phyloP scores from a whole-genome alignment of 192 early-diverging fungal genomes.

The Allomyces macrogynus region DNA sequence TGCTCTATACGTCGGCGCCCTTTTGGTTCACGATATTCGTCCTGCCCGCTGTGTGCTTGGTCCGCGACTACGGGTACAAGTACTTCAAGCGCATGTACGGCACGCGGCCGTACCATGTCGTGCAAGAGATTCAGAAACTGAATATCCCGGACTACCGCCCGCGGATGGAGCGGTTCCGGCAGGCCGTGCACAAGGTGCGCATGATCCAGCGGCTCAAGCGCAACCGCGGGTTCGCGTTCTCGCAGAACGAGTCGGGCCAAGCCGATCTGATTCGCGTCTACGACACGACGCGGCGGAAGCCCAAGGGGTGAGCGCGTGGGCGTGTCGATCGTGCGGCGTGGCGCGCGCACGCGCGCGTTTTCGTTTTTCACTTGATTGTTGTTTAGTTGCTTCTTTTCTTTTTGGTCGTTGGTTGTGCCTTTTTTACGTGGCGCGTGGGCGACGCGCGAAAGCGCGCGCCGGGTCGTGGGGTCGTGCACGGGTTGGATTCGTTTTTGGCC shows the following conservation, averaged over 20 bases:
- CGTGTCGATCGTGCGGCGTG: too few species aligned
- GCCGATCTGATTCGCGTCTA: constrained; percentile 58
- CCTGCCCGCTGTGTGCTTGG: constrained; percentile 61
- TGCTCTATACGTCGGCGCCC: constrained; percentile 13
- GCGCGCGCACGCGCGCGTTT: too few species aligned
- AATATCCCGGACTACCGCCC: constrained; percentile 97
- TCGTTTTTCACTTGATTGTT: too few species aligned
- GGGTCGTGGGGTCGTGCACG: too few species aligned
- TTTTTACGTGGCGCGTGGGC: too few species aligned
- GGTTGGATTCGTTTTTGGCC: too few species aligned
- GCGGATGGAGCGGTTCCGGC: constrained; percentile 92
- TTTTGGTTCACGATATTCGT: constrained; percentile 81
- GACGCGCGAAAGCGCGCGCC: too few species aligned
- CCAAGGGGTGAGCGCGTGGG: constrained; percentile 23
- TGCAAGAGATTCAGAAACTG: constrained; percentile 98
- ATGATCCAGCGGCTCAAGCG: constrained; percentile 78
- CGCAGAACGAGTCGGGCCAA: constrained; percentile 89
- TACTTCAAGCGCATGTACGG: constrained; percentile 64
- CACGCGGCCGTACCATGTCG: constrained; percentile 76
- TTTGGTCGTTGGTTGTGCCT: too few species aligned
- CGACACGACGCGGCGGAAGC: constrained; percentile 50
- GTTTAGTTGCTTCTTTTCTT: too few species aligned
- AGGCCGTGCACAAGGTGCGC: constrained; percentile 95
- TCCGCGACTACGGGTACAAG: constrained; percentile 87
- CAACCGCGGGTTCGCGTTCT: constrained; percentile 91